Evolutionary conservation across 108 stramenopile species (phyloP).

Genomic region (Skeletonema menzelii): DNA sequence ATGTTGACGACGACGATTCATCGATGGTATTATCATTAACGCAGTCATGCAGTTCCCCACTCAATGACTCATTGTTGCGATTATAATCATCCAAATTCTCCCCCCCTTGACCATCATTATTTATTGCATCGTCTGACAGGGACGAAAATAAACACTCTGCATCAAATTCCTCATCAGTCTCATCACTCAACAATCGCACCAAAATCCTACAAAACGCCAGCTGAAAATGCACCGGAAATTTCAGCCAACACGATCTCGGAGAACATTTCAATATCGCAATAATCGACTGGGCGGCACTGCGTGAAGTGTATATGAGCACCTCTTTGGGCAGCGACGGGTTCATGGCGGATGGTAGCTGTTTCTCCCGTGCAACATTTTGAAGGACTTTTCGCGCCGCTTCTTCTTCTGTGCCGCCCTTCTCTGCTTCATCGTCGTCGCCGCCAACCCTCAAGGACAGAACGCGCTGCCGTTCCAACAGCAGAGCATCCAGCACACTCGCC

Average conservation of each 20-base stretch:
- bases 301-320: conserved; percentile 16
- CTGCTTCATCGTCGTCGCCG: not conserved
- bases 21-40: not conserved
- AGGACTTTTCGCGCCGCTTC: not conserved
- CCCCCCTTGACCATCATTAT: not conserved
- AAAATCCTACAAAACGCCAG: conserved; percentile 66
- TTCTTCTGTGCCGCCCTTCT: too few relatives aligned
- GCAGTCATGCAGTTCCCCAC: not conserved
- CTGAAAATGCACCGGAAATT: conserved; percentile 55
- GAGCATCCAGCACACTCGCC: conserved; percentile 33
- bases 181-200: conserved; percentile 57
- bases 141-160: conserved; percentile 44
- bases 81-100: not conserved
- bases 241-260: conserved; percentile 22
- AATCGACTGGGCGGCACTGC: conserved; percentile 17
- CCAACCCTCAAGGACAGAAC: conserved; percentile 8
- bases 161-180: conserved; percentile 63
- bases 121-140: too few relatives aligned
- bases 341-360: not conserved
- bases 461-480: conserved; percentile 37
- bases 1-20: not conserved
- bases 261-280: conserved; percentile 14
- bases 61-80: not conserved
- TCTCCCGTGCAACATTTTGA: not conserved
- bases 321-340: conserved; percentile 15